Conservation (phyloP, 176 grass and related monocot genomes). For the Carex kokanica region DNA sequence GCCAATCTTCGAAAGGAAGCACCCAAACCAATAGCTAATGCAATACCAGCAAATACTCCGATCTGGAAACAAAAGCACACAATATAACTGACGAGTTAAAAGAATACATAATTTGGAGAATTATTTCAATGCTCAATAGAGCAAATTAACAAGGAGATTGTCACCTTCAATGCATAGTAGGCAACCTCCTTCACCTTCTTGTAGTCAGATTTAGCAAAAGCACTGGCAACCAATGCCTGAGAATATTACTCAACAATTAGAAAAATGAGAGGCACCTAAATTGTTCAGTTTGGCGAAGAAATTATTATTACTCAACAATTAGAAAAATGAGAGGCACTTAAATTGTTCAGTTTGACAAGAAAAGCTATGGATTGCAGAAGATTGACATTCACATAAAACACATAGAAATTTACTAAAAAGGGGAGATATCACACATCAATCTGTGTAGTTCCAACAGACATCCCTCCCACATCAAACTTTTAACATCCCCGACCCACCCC, state of each 20-base stretch:
- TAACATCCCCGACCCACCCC: not conserved
- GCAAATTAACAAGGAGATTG: conserved; percentile 10
- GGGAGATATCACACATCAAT: not conserved
- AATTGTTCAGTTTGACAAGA: not conserved
- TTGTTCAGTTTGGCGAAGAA: not conserved
- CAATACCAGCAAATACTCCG: conserved; percentile 62
- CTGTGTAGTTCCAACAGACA: not conserved
- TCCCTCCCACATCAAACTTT: not conserved
- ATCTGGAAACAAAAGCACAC: conserved; percentile 45
- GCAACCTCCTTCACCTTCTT: conserved; percentile 65
- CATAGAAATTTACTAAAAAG: not conserved
- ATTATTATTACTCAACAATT: not conserved
- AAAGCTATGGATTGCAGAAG: not conserved
- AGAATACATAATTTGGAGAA: conserved; percentile 4
- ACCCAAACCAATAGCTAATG: conserved; percentile 61
- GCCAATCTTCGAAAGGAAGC: conserved; percentile 72
- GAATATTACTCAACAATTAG: conserved; percentile 1
- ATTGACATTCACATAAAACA: not conserved
- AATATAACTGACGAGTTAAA: conserved; percentile 3
- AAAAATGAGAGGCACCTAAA: not conserved
- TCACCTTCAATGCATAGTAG: conserved; percentile 68
- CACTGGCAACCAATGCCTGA: conserved; percentile 82
- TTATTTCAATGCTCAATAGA: conserved; percentile 16
- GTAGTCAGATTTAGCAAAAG: conserved; percentile 67
- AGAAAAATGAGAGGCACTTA: not conserved